A percentile compares a stretch with the other conserved stretches of the same genome.
phyloP scores from a whole-genome alignment of 768 basidiomycete species.

The Rossbeevera mucosa region DNA sequence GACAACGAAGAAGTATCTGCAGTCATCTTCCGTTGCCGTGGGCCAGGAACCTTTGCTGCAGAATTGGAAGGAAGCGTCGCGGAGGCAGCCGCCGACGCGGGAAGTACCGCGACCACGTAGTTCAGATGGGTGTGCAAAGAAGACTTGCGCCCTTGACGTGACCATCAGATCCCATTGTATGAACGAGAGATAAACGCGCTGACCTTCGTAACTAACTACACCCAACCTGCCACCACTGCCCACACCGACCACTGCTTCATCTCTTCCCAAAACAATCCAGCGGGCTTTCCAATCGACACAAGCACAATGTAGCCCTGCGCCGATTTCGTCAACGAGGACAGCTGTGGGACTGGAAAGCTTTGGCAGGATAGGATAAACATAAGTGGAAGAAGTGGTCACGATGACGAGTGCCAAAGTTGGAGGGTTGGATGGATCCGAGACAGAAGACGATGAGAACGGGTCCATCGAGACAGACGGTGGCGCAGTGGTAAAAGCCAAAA shows the following conservation, averaged over 20 bases:
- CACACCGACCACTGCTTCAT: conserved; percentile 89
- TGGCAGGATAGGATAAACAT: conserved; percentile 72
- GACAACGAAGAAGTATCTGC: conserved; percentile 5
- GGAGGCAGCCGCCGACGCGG: conserved; percentile 67
- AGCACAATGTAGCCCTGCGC: conserved; percentile 80
- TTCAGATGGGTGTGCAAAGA: conserved; percentile 74
- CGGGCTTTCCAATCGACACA: conserved; percentile 68
- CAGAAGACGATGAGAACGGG: conserved; percentile 14
- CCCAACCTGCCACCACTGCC: conserved; percentile 76
- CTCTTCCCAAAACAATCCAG: conserved; percentile 80
- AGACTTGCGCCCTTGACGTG: conserved; percentile 45
- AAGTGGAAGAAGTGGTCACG: conserved; percentile 79
- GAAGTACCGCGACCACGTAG: conserved; percentile 87
- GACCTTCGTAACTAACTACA: conserved; percentile 91
- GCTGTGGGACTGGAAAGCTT: conserved; percentile 63
- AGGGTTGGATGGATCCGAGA: conserved; percentile 19
- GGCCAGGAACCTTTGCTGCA: conserved; percentile 48
- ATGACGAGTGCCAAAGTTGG: conserved; percentile 67
- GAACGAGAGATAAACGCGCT: neutral
- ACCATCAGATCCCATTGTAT: neutral
- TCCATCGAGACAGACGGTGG: conserved; percentile 21
- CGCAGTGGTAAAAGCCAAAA: conserved; percentile 71
- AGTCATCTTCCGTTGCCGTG: conserved; percentile 24
- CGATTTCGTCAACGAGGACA: conserved; percentile 78
- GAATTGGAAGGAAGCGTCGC: conserved; percentile 42